These are phyloP conservation scores for Hypoxylon crocopeplum DNA, from an alignment of 495 filamentous ascomycete species.

Conservation along the genomic window DNA sequence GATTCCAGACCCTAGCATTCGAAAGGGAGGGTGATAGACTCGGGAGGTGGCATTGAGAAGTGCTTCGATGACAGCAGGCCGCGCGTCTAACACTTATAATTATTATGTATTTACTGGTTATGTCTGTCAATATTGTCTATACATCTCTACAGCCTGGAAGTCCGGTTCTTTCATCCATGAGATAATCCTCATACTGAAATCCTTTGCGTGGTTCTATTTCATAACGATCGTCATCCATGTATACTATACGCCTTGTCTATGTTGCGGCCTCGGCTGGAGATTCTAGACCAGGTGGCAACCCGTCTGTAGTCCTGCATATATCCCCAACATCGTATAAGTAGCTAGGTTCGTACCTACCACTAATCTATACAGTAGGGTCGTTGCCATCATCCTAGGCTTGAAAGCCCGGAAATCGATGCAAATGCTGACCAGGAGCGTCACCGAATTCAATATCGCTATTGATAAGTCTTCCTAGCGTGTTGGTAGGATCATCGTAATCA, in stretches of 20 bases:
- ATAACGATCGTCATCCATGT: neutral
- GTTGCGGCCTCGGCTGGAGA: too few relatives aligned
- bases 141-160: conserved; percentile 13
- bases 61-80: conserved; percentile 40
- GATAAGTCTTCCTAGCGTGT: neutral
- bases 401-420: neutral
- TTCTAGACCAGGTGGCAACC: too few relatives aligned
- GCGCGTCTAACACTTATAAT: conserved; percentile 37
- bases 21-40: neutral
- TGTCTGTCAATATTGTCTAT: conserved; percentile 29
- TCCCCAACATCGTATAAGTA: neutral
- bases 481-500: neutral
- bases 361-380: neutral
- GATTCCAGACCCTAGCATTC: neutral
- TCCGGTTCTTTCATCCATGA: neutral
- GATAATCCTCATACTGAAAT: neutral
- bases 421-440: neutral
- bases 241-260: too few relatives aligned
- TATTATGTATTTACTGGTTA: conserved; percentile 30
- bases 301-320: too few relatives aligned
- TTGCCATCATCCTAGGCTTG: neutral
- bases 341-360: too few relatives aligned
- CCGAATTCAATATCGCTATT: neutral
- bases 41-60: conserved; percentile 14
- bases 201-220: neutral